A percentile compares a stretch with the other conserved stretches of the same genome.
Conservation (phyloP, 2,329 filamentous ascomycete genomes). For the Diplodia intermedia region DNA sequence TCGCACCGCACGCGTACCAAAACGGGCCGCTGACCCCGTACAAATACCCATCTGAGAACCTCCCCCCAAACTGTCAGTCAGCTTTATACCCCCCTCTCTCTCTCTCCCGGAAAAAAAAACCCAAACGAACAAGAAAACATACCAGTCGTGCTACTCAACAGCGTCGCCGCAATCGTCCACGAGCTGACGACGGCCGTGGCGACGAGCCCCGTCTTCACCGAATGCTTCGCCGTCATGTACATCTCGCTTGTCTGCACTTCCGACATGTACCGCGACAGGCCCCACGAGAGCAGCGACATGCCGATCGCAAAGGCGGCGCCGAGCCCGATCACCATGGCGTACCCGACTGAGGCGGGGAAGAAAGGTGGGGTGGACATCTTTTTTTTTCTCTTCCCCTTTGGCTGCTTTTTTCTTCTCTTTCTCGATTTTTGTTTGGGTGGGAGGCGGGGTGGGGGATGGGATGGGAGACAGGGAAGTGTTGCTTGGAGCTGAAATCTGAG, state of each 20-base stretch:
- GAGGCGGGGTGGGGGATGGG: neutral
- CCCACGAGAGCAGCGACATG: slow-evolving; percentile 30
- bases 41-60: slow-evolving; percentile 31
- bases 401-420: too few relatives aligned
- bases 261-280: slow-evolving; percentile 28
- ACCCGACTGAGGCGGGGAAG: slow-evolving; percentile 27
- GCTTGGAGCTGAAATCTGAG: too few relatives aligned
- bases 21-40: slow-evolving; percentile 39
- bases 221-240: slow-evolving; percentile 41
- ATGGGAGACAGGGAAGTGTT: too few relatives aligned
- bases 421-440: neutral
- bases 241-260: slow-evolving; percentile 35
- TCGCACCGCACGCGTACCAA: slow-evolving; percentile 45
- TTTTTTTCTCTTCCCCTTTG: neutral
- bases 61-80: neutral
- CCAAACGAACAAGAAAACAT: neutral
- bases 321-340: slow-evolving; percentile 30
- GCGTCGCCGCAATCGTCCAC: slow-evolving; percentile 34
- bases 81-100: neutral
- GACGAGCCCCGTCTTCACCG: slow-evolving; percentile 38
- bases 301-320: slow-evolving; percentile 31
- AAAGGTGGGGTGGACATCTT: slow-evolving; percentile 7
- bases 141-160: slow-evolving; percentile 32
- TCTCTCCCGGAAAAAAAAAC: neutral
- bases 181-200: slow-evolving; percentile 38